These are phyloP conservation scores for Tausonia pullulans DNA, from an alignment of 1,284 basidiomycete genomes.

Conservation along the genomic window DNA sequence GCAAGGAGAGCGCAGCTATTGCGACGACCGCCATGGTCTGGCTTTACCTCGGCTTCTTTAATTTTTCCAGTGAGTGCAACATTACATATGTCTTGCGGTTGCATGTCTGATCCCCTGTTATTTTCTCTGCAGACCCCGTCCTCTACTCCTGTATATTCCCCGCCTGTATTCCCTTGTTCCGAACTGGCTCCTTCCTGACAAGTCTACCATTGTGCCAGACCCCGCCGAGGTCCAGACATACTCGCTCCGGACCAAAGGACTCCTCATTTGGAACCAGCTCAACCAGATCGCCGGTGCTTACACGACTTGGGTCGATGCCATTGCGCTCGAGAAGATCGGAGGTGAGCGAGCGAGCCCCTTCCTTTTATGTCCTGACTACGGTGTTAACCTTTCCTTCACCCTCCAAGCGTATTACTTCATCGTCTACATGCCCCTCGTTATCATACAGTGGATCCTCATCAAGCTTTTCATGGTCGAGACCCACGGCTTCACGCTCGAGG, in stretches of 20 bases:
- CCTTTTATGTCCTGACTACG: background rate
- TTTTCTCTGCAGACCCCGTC: slow-evolving; percentile 22
- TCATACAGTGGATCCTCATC: slow-evolving; percentile 28
- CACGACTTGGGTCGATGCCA: slow-evolving; percentile 31
- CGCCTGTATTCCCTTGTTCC: background rate
- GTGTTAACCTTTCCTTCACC: slow-evolving; percentile 6
- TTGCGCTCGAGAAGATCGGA: slow-evolving; percentile 33
- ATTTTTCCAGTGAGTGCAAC: slow-evolving; percentile 23
- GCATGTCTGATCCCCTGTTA: background rate
- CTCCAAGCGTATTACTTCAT: slow-evolving; percentile 30
- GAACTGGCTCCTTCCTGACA: background rate
- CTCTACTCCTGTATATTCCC: slow-evolving; percentile 25
- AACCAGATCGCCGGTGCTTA: slow-evolving; percentile 25
- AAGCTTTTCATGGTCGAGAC: slow-evolving; percentile 34
- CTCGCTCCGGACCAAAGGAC: slow-evolving; percentile 33
- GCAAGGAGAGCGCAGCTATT: no score
- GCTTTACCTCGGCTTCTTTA: slow-evolving; percentile 35
- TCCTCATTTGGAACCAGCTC: slow-evolving; percentile 35
- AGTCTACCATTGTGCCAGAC: slow-evolving; percentile 13
- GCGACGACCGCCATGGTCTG: slow-evolving; percentile 27
- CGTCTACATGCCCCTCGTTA: slow-evolving; percentile 31
- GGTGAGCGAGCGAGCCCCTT: background rate
- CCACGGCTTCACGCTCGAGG: slow-evolving; percentile 33
- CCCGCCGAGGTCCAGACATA: slow-evolving; percentile 35
- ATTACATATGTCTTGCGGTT: background rate